Evolutionary conservation across 164 flowering plant genomes (phyloP).

Genomic region (Nymphaea thermarum): DNA sequence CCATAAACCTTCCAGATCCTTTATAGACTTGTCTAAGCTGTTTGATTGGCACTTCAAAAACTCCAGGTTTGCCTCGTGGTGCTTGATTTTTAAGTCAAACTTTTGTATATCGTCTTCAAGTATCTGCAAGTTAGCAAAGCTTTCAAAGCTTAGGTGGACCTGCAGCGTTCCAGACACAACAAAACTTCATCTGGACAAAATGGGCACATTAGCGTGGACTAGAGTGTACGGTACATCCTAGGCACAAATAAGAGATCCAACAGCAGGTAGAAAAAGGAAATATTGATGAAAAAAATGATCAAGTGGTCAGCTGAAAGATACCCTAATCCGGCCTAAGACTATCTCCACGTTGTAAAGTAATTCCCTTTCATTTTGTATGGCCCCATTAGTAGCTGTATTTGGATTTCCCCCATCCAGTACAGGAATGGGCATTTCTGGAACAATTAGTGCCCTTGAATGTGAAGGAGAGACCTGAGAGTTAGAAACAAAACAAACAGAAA

Average conservation of each 20-base stretch:
- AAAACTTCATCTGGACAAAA: not conserved
- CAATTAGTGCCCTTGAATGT: not conserved
- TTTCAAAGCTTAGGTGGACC: not conserved
- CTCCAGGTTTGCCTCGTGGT: conserved; percentile 57
- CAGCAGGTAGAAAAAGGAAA: not conserved
- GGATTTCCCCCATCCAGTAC: not conserved
- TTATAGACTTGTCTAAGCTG: conserved; percentile 48
- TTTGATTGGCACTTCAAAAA: conserved; percentile 32
- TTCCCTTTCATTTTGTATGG: not conserved
- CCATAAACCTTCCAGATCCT: conserved; percentile 57
- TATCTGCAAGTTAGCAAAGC: conserved; percentile 29
- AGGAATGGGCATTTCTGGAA: not conserved
- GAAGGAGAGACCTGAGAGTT: not conserved
- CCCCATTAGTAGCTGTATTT: not conserved
- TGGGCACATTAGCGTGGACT: not conserved
- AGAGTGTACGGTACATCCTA: too few relatives aligned
- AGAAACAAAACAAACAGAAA: not conserved
- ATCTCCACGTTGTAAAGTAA: not conserved
- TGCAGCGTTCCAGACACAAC: not conserved
- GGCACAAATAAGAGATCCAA: not conserved
- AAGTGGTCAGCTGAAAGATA: not conserved
- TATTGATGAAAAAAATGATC: not conserved
- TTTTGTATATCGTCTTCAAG: conserved; percentile 48
- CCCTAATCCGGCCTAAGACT: not conserved
- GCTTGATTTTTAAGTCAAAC: conserved; percentile 51